Percentiles rank a stretch among this genome's conserved stretches.
phyloP scores from a whole-genome alignment of 805 yeast species.

The Yarrowia bubula region DNA sequence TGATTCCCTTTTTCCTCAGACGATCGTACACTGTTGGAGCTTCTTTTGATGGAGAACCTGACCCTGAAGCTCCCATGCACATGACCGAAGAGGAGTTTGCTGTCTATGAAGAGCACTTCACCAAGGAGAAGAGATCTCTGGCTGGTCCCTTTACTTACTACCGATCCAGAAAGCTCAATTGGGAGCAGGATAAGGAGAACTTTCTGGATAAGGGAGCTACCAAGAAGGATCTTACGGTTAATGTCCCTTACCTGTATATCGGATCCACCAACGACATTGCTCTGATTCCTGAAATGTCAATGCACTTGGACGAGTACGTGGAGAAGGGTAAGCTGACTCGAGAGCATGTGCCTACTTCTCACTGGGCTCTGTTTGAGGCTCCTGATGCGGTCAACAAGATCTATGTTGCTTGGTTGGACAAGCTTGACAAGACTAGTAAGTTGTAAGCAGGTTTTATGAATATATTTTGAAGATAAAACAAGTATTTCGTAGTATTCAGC shows the following conservation, averaged over 20 bases:
- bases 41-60: conserved; percentile 19
- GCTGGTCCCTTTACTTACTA: conserved; percentile 25
- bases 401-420: conserved; percentile 12
- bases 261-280: conserved; percentile 27
- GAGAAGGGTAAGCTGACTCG: conserved; percentile 27
- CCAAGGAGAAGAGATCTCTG: conserved; percentile 24
- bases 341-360: conserved; percentile 16
- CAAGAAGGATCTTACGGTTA: conserved; percentile 20
- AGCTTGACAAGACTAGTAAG: conserved; percentile 23
- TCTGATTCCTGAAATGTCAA: conserved; percentile 23
- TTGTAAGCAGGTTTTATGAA: background rate
- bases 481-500: too few species aligned
- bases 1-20: conserved; percentile 20
- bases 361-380: conserved; percentile 24
- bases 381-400: conserved; percentile 20
- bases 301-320: conserved; percentile 22
- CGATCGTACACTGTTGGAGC: conserved; percentile 24
- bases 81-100: conserved; percentile 28
- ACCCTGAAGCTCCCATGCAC: conserved; percentile 22
- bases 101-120: conserved; percentile 16
- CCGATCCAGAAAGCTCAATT: conserved; percentile 27
- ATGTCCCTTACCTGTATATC: conserved; percentile 26
- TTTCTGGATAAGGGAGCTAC: conserved; percentile 22
- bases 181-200: conserved; percentile 27
- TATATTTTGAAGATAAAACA: too few species aligned